Conservation (phyloP, 177 flowering plant species). For the Vitis hybrid region DNA sequence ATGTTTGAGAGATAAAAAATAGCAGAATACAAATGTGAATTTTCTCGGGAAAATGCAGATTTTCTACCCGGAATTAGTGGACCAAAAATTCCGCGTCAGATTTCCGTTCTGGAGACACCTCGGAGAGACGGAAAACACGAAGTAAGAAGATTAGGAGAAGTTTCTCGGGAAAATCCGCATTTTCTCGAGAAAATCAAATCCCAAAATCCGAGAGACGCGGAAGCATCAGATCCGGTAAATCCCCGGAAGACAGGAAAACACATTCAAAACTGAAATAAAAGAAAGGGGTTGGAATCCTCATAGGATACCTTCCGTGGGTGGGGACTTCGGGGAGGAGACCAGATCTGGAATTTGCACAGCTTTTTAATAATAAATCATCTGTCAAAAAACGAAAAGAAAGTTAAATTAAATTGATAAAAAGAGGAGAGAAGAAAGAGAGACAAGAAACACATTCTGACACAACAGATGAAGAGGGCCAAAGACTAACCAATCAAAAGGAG, state of each 20-base stretch:
- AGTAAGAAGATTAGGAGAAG: background rate
- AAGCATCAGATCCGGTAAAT: background rate
- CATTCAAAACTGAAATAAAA: background rate
- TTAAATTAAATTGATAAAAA: no score
- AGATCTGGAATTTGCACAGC: no score
- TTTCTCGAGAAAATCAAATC: background rate
- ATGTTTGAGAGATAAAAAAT: background rate
- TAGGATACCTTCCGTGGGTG: background rate
- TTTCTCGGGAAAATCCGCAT: background rate
- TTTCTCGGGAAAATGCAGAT: constrained; percentile 13
- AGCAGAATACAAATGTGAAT: background rate
- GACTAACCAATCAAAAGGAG: background rate
- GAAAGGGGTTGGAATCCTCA: background rate
- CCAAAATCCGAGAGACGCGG: background rate
- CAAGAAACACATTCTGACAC: no score
- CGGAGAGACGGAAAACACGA: background rate
- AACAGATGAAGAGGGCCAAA: no score
- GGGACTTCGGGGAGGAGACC: no score
- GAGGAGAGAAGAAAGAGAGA: no score
- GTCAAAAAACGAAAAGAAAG: no score
- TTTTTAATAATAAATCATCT: no score
- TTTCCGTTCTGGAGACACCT: constrained; percentile 1
- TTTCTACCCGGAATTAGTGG: background rate
- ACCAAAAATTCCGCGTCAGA: constrained; percentile 7
- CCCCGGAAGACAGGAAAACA: background rate